Percentiles rank a stretch among this genome's conserved stretches.
Evolutionary conservation across 1,284 basidiomycete genomes (phyloP).

Genomic region (Apiotrichum brassicae): DNA sequence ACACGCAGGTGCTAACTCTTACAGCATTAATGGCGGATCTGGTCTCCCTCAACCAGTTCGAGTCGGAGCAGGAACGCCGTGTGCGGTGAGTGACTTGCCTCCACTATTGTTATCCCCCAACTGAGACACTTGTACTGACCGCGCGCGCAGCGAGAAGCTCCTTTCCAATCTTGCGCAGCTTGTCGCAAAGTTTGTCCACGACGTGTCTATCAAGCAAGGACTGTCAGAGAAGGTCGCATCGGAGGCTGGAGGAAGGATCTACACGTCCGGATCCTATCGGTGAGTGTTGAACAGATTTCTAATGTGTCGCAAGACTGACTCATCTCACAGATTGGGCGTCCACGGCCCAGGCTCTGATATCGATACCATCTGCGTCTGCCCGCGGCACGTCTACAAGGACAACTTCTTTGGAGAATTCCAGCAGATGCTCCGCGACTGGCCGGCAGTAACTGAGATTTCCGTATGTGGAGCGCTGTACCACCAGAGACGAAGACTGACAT

Average conservation of each 20-base stretch:
- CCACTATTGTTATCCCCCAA: too few relatives aligned
- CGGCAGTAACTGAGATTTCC: slow-evolving; percentile 82
- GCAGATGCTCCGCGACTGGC: slow-evolving; percentile 75
- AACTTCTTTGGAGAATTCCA: slow-evolving; percentile 95
- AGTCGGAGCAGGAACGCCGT: slow-evolving; percentile 80
- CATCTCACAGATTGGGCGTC: slow-evolving; percentile 63
- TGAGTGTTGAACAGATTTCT: slow-evolving; percentile 18
- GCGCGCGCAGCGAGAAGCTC: slow-evolving; percentile 76
- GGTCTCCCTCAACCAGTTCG: slow-evolving; percentile 77
- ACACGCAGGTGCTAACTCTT: slow-evolving; percentile 1
- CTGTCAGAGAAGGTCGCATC: slow-evolving; percentile 79
- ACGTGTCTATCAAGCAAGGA: slow-evolving; percentile 68
- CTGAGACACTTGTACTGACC: too few relatives aligned
- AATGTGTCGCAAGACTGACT: neutral
- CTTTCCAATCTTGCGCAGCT: slow-evolving; percentile 82
- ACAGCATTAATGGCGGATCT: slow-evolving; percentile 64
- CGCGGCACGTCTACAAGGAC: slow-evolving; percentile 88
- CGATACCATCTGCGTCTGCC: slow-evolving; percentile 97
- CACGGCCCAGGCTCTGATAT: slow-evolving; percentile 96
- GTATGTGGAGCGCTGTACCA: slow-evolving; percentile 53
- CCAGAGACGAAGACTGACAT: neutral
- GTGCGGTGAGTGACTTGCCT: slow-evolving; percentile 82
- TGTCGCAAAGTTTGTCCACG: slow-evolving; percentile 89
- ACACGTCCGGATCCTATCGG: slow-evolving; percentile 95
- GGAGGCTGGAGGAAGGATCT: slow-evolving; percentile 94